Base-by-base conservation (phyloP, 169 alveolate genomes). In the Besnoitia besnoiti region DNA sequence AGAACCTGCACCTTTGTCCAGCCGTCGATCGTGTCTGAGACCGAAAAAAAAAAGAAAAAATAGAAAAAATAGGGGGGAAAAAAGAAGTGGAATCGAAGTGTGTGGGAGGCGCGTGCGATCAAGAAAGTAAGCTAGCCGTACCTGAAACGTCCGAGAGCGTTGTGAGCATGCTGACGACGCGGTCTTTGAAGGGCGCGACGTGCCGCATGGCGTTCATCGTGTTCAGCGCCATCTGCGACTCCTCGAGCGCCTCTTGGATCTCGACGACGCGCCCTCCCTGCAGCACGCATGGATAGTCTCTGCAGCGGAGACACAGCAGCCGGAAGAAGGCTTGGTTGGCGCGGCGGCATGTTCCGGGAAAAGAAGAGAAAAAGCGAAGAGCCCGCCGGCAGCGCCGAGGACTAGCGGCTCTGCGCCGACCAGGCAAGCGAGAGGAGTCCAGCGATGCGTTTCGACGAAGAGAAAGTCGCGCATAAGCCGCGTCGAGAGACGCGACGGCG, bases 1-100 rank as follows among this genome's bases (percentile, higher is more conserved):
- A 98, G 97, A 93, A 97, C 98, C 96, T 99, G 99, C 39, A 97
- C 99, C 94, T 98, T 98, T 51, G 98, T 93, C 99, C 99, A 99
- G 90, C 98, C 95, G 94, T 99, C 99, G 82, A 99, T 96, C 91
- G 98, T 98, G 96, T 98, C 99, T 85, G 96, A 94, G 33, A 2
- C 30, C 1, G 37, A 90, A 21, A 30, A 16, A 55, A 19, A 3
- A 55, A n/a, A 5, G 30, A 55, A 55, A 49, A 16, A 49, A 49
- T 10, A 49, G 59, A 16, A 49, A 49, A 49, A 7, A 16, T 16
- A 49, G 24, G 59, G 24, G 59, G 16, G 24, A 49, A 16, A 16
- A 16, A 7, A 49, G 59, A 49, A 16, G 16, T 16, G 59, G 16
- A 16, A 49, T 16, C 16, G 24, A 49, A 16, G 16, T 7, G 59